A percentile compares a stretch with the other conserved stretches of the same genome.
Evolutionary conservation across 208 protist genomes (phyloP).

Genomic region (Phytomonas serpens): DNA sequence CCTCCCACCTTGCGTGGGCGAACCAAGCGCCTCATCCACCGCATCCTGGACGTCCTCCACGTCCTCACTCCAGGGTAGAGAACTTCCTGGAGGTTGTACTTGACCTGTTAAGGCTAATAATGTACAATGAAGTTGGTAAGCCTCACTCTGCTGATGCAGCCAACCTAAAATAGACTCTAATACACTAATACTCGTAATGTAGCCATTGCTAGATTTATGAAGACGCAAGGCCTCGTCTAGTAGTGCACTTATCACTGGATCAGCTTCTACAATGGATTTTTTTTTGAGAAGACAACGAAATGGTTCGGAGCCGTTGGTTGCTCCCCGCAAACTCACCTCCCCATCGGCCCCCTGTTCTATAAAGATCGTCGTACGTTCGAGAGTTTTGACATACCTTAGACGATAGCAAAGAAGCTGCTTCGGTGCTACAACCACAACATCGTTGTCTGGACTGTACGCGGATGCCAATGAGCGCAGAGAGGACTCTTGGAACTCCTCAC

Average conservation of each 20-base stretch:
- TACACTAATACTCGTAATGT: not conserved
- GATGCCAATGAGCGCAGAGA: slow-evolving; percentile 18
- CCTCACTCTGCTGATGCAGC: not conserved
- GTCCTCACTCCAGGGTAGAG: not conserved
- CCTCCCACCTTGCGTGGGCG: not conserved
- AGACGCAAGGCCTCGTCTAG: slow-evolving; percentile 36
- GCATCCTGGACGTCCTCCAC: not conserved
- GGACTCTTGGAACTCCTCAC: slow-evolving; percentile 41
- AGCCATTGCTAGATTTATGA: slow-evolving; percentile 21
- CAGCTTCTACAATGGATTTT: slow-evolving; percentile 25
- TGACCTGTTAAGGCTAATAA: not conserved
- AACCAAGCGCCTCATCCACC: not conserved
- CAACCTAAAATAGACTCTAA: not conserved
- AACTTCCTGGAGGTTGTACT: not conserved
- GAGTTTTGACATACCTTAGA: slow-evolving; percentile 41
- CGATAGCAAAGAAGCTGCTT: slow-evolving; percentile 44
- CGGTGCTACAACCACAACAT: slow-evolving; percentile 53
- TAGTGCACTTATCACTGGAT: slow-evolving; percentile 32
- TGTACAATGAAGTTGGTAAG: not conserved
- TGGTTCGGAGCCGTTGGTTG: slow-evolving; percentile 19
- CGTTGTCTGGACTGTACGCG: slow-evolving; percentile 54
- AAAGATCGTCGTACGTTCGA: slow-evolving; percentile 40
- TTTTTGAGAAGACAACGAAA: slow-evolving; percentile 32
- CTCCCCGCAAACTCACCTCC: slow-evolving; percentile 19
- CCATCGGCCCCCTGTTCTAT: slow-evolving; percentile 35